These are phyloP conservation scores for Pilatotrama ljubarskyi DNA, from an alignment of 768 basidiomycete genomes.

Conservation along the genomic window DNA sequence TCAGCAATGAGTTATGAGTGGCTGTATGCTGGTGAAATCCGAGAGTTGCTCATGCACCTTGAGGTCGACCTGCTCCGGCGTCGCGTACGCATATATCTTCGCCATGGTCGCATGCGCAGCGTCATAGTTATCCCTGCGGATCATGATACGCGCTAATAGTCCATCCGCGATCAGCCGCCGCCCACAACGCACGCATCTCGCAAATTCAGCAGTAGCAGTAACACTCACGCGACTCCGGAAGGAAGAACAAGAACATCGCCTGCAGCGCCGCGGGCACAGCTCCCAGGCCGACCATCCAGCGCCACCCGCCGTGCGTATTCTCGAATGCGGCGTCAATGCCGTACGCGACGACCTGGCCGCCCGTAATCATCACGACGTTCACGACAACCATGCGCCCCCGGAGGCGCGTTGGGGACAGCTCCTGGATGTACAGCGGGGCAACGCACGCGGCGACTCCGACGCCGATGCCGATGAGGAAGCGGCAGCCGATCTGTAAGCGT, in stretches of 20 bases:
- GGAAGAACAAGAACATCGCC: conserved; percentile 55
- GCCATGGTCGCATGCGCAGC: conserved; percentile 55
- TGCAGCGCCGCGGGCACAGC: conserved; percentile 69
- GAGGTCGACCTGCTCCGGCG: conserved; percentile 60
- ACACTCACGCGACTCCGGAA: conserved; percentile 77
- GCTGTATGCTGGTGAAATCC: background rate
- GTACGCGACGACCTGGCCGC: conserved; percentile 80
- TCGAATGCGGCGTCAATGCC: conserved; percentile 69
- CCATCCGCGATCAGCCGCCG: background rate
- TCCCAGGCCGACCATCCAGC: conserved; percentile 83
- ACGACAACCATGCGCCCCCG: conserved; percentile 79
- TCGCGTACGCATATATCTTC: conserved; percentile 71
- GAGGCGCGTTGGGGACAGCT: conserved; percentile 72
- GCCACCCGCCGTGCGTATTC: conserved; percentile 64
- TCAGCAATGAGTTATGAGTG: background rate
- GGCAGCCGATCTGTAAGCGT: conserved; percentile 54
- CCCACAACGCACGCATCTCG: background rate
- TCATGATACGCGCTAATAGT: conserved; percentile 62
- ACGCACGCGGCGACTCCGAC: conserved; percentile 78
- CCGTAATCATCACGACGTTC: conserved; percentile 81
- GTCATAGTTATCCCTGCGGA: conserved; percentile 53
- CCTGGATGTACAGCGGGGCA: conserved; percentile 82
- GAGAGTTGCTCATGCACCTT: conserved; percentile 44
- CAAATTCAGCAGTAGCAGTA: background rate
- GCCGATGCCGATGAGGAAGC: conserved; percentile 73